Conservation (phyloP, 495 filamentous ascomycete species). For the Penicillium taxi region DNA sequence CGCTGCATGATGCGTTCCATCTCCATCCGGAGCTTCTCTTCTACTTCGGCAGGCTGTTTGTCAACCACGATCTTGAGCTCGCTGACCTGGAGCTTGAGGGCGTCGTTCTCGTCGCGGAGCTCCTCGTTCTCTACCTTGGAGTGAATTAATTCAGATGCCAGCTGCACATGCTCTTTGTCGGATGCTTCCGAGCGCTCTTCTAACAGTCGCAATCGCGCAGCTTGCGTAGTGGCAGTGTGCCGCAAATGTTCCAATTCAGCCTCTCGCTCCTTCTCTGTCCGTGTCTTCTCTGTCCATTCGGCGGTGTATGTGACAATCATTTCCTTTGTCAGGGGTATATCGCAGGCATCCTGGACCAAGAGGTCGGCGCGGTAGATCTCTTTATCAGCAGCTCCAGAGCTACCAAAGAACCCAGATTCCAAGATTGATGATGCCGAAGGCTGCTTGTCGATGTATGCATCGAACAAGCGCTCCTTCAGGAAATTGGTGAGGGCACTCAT, state of each 20-base stretch:
- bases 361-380: constrained; percentile 92
- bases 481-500: constrained; percentile 81
- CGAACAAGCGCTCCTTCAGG: constrained; percentile 88
- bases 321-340: constrained; percentile 75
- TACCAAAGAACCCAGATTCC: constrained; percentile 96
- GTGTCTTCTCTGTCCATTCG: constrained; percentile 88
- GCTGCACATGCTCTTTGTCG: constrained; percentile 85
- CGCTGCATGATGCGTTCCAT: constrained; percentile 89
- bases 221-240: constrained; percentile 53
- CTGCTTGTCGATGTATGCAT: constrained; percentile 90
- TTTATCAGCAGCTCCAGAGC: constrained; percentile 80
- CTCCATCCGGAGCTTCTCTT: constrained; percentile 70
- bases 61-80: constrained; percentile 80
- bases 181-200: constrained; percentile 85
- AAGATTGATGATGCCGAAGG: constrained; percentile 81
- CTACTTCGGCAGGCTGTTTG: constrained; percentile 82
- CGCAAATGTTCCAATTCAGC: constrained; percentile 70
- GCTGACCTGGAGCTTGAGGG: constrained; percentile 67
- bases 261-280: constrained; percentile 69
- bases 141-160: constrained; percentile 83
- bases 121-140: constrained; percentile 91
- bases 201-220: constrained; percentile 64
- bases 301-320: constrained; percentile 67
- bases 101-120: constrained; percentile 80
- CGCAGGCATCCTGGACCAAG: constrained; percentile 87